Conservation (phyloP, 805 yeast species). For the Pichia sporocuriosa region DNA sequence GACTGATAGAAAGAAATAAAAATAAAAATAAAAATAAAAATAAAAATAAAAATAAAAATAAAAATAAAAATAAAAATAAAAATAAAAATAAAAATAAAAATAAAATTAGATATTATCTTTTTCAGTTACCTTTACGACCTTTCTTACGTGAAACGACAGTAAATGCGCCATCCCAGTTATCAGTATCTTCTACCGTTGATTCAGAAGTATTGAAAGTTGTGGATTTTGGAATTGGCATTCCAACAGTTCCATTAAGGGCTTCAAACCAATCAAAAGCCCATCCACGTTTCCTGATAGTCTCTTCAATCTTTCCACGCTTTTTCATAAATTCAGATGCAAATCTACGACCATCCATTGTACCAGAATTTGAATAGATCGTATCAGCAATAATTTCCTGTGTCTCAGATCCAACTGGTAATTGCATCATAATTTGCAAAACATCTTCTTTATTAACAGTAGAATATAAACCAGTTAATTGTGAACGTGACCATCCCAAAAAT, state of each 20-base stretch:
- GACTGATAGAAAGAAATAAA: too few species aligned
- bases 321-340: slow-evolving; percentile 87
- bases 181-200: slow-evolving; percentile 23
- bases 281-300: slow-evolving; percentile 35
- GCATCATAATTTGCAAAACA: slow-evolving; percentile 69
- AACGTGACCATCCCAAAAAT: slow-evolving; percentile 66
- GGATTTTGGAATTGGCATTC: slow-evolving; percentile 1
- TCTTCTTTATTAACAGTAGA: slow-evolving; percentile 73
- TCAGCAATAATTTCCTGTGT: slow-evolving; percentile 85
- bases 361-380: slow-evolving; percentile 79
- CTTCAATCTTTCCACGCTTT: slow-evolving; percentile 69
- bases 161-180: slow-evolving; percentile 46
- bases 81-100: too few species aligned
- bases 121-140: slow-evolving; percentile 23
- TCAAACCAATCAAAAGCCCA: slow-evolving; percentile 62
- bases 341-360: slow-evolving; percentile 90
- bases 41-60: too few species aligned
- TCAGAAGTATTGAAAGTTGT: background rate
- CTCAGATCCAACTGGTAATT: slow-evolving; percentile 70
- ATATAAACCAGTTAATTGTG: slow-evolving; percentile 59
- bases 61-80: too few species aligned
- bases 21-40: too few species aligned
- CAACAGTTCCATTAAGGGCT: slow-evolving; percentile 33
- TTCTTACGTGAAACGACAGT: slow-evolving; percentile 57
- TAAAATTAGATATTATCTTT: too few species aligned